Evolutionary conservation across 495 filamentous ascomycete genomes (phyloP), one percentile per base, ranked within the genome.

Genomic region (Penicillium odoratum): DNA sequence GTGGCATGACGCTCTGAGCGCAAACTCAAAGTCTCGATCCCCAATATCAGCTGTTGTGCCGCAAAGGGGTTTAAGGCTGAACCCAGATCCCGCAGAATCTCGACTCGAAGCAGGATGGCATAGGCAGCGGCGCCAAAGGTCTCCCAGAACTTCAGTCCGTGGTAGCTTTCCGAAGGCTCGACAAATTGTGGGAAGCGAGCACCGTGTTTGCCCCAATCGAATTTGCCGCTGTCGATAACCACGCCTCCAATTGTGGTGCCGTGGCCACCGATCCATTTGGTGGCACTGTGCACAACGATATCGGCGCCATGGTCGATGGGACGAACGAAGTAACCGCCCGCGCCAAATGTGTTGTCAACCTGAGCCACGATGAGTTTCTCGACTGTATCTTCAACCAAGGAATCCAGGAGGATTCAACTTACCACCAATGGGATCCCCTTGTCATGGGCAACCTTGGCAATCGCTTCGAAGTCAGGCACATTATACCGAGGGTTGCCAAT

Each of bases 191-290:
- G 94, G 83, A 97, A 98, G 1, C 92, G 88, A 58, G 86, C 85
- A 30, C 78, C 91, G 65, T 97, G 72, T 77, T 89, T 88, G 54
- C 92, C 92, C 94, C 94, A 98, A 80, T 97, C 89, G 71, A 98
- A 98, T 65, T 93, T 96, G 53, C 94, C 94, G 53, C 88, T 86
- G 77, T 98, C 94, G 48, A 98, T 77, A 13, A 98, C 82, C 18
- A 97, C 83, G 43, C 95, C 94, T 29, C 82, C 94, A 61, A 98
- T 91, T 7, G 95, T 98, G 30, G 95, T 98, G 44, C 94, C 94
- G 71, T 98, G 94, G 34, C 94, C 94, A 40, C 94, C 94, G 51
- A 98, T 98, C 94, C 94, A 98, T 74, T 98, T 98, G 18, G 94
- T 98, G 10, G 94, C 93, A 33, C 88, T 92, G 78, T 97, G 92